These are phyloP conservation scores for Pichia sp. DNA, from an alignment of 1,139 yeast genomes.

Conservation along the genomic window DNA sequence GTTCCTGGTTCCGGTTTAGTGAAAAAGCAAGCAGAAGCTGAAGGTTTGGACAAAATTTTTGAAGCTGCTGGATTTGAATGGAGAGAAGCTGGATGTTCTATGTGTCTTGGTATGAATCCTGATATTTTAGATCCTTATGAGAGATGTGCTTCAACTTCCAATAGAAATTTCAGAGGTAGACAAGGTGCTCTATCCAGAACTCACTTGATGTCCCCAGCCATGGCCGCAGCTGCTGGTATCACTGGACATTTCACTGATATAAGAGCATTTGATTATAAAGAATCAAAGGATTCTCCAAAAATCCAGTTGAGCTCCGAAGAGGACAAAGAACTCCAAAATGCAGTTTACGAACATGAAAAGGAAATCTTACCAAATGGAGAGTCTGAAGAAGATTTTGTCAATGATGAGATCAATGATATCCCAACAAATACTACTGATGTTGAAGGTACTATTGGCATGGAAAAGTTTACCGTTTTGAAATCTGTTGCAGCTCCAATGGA, in stretches of 20 bases:
- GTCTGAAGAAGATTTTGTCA: constrained; percentile 30
- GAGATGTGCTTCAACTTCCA: constrained; percentile 97
- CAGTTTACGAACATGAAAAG: constrained; percentile 64
- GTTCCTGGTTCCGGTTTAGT: constrained; percentile 98
- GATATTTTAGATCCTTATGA: constrained; percentile 91
- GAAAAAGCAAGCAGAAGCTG: constrained; percentile 86
- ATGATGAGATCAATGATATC: constrained; percentile 51
- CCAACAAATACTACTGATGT: constrained; percentile 38
- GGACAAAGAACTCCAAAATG: constrained; percentile 56
- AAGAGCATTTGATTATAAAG: constrained; percentile 61
- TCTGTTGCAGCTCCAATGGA: constrained; percentile 92
- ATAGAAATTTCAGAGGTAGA: constrained; percentile 98
- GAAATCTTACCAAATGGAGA: constrained; percentile 32
- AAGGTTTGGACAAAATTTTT: constrained; percentile 88
- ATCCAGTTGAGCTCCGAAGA: constrained; percentile 43
- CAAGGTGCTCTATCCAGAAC: constrained; percentile 98
- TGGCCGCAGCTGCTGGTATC: constrained; percentile 99
- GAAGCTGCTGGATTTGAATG: constrained; percentile 91
- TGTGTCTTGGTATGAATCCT: constrained; percentile 99
- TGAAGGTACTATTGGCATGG: constrained; percentile 49
- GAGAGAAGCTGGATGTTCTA: constrained; percentile 99
- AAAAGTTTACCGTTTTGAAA: constrained; percentile 63
- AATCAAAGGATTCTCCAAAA: constrained; percentile 53
- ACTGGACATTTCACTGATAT: constrained; percentile 87
- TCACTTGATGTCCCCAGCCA: constrained; percentile 95